phyloP scores from a whole-genome alignment of 208 protist genomes.

The Leishmania major region DNA sequence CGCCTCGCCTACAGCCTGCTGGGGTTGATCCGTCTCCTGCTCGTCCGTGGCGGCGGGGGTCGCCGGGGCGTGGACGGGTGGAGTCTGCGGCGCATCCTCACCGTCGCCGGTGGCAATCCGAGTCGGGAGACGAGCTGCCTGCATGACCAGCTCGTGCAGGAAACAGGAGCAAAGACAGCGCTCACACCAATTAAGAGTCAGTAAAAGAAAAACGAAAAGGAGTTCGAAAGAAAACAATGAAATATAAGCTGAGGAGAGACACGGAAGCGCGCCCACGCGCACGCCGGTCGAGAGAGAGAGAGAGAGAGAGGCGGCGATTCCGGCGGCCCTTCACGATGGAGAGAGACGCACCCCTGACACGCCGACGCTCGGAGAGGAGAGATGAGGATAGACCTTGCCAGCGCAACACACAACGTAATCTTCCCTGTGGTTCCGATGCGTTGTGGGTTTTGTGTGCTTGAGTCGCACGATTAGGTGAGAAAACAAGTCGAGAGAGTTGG shows the following conservation, averaged over 20 bases:
- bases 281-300: neutral
- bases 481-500: neutral
- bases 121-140: slow-evolving; percentile 4
- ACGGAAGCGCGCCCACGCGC: neutral
- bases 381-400: neutral
- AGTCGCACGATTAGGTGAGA: neutral
- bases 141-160: neutral
- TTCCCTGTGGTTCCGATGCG: neutral
- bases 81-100: neutral
- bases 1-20: neutral
- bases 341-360: neutral
- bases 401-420: neutral
- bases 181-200: neutral
- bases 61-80: neutral
- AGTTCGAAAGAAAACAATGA: neutral
- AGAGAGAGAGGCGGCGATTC: neutral
- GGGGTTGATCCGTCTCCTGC: neutral
- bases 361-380: neutral
- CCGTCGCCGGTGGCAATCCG: neutral
- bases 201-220: neutral
- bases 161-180: neutral
- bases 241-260: neutral
- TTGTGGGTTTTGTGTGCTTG: neutral
- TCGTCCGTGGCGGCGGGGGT: neutral
- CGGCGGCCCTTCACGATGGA: neutral